These are phyloP conservation scores for Hyphopichia khmerensis DNA, from an alignment of 1,139 yeast species.

Conservation along the genomic window DNA sequence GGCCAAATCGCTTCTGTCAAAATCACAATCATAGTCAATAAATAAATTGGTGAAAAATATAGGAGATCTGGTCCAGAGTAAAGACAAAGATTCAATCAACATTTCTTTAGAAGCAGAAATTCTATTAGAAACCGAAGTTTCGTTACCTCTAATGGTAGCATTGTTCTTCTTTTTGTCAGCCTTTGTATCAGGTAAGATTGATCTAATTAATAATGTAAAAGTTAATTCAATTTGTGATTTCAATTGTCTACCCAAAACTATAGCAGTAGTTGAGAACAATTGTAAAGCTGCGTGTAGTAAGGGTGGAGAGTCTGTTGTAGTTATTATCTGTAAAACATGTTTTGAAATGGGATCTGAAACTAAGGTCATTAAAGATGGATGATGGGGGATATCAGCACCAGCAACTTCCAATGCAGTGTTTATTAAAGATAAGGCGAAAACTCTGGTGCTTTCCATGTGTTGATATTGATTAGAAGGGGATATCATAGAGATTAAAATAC, in stretches of 20 bases:
- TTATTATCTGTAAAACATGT: conserved; percentile 75
- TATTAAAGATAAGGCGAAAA: conserved; percentile 75
- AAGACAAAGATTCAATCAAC: conserved; percentile 78
- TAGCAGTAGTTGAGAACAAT: conserved; percentile 65
- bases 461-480: conserved; percentile 81
- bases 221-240: conserved; percentile 71
- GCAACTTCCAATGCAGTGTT: conserved; percentile 81
- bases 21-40: conserved; percentile 87
- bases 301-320: conserved; percentile 65
- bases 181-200: conserved; percentile 31
- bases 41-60: conserved; percentile 73
- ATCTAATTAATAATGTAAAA: conserved; percentile 55
- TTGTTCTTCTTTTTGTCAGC: conserved; percentile 28
- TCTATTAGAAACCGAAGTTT: conserved; percentile 22
- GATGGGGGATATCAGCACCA: conserved; percentile 65
- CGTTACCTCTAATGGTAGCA: conserved; percentile 20
- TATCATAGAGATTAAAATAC: conserved; percentile 77
- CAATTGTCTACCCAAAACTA: conserved; percentile 56
- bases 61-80: conserved; percentile 83
- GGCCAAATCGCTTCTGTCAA: conserved; percentile 82
- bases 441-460: conserved; percentile 84
- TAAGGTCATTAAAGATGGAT: conserved; percentile 64
- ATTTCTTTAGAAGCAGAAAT: conserved; percentile 60
- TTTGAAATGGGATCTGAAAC: conserved; percentile 81
- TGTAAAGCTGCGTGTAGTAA: conserved; percentile 75